Evolutionary conservation across 306 rosid genomes (phyloP).

Genomic region (Purshia tridentata): DNA sequence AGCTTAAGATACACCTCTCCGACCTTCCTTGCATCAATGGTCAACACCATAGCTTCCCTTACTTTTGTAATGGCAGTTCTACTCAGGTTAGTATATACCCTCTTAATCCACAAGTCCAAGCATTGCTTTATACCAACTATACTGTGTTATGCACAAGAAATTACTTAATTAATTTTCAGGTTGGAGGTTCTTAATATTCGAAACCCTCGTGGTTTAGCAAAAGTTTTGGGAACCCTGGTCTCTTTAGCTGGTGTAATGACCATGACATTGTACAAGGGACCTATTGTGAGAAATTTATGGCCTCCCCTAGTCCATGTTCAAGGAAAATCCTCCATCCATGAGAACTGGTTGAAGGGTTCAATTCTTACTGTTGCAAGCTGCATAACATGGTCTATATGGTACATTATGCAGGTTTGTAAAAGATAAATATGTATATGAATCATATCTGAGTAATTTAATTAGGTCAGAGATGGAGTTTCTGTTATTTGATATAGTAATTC

Average conservation of each 20-base stretch:
- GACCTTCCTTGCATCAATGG: slow-evolving; percentile 63
- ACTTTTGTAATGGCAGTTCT: slow-evolving; percentile 73
- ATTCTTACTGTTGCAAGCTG: slow-evolving; percentile 64
- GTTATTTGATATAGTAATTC: neutral
- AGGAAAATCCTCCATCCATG: slow-evolving; percentile 38
- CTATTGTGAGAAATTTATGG: slow-evolving; percentile 49
- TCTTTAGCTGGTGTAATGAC: slow-evolving; percentile 73
- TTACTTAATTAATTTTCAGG: slow-evolving; percentile 31
- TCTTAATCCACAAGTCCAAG: neutral
- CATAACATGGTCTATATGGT: slow-evolving; percentile 74
- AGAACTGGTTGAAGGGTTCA: slow-evolving; percentile 77
- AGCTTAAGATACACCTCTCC: slow-evolving; percentile 77
- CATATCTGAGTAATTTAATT: neutral
- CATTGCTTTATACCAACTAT: neutral
- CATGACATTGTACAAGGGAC: slow-evolving; percentile 82
- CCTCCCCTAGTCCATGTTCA: slow-evolving; percentile 50
- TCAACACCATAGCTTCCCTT: slow-evolving; percentile 68
- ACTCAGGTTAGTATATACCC: slow-evolving; percentile 42
- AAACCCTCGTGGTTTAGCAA: slow-evolving; percentile 54
- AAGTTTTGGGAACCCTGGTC: slow-evolving; percentile 61
- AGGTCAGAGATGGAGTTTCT: neutral
- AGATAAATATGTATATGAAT: neutral
- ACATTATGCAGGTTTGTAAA: slow-evolving; percentile 73
- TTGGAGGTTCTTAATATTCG: slow-evolving; percentile 51
- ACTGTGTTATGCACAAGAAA: neutral